phyloP scores from a whole-genome alignment of 2,329 filamentous ascomycete genomes.

The Cordyceps fumosorosea region DNA sequence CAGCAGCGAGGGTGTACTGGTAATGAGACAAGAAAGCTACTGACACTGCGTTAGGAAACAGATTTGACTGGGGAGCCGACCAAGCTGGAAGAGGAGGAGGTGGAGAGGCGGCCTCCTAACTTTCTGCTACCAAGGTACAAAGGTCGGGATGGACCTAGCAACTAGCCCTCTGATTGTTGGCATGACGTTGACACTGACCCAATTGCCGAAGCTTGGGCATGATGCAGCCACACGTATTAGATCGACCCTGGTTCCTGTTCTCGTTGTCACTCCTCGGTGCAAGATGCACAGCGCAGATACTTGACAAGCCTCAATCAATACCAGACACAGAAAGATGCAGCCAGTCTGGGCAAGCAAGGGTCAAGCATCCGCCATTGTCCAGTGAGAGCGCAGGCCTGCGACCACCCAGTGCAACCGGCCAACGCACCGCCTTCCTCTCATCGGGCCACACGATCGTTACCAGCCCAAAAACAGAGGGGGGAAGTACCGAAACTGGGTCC shows the following conservation, averaged over 20 bases:
- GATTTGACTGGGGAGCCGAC: not conserved
- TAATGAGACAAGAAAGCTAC: not conserved
- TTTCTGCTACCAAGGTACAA: not conserved
- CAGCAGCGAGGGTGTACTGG: not conserved
- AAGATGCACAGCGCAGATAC: not conserved
- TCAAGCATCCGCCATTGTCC: too few relatives aligned
- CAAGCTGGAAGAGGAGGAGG: not conserved
- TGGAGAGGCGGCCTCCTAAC: not conserved
- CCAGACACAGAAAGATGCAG: not conserved
- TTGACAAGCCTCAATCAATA: not conserved
- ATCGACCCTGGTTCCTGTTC: too few relatives aligned
- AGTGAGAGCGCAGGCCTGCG: too few relatives aligned
- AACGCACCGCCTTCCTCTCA: too few relatives aligned
- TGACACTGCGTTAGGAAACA: not conserved
- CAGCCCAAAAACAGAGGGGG: too few relatives aligned
- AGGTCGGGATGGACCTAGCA: not conserved
- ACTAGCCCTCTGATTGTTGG: not conserved
- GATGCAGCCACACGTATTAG: too few relatives aligned
- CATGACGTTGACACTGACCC: slow-evolving; percentile 8
- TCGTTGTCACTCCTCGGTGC: not conserved
- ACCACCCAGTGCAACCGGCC: too few relatives aligned
- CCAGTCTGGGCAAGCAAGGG: not conserved
- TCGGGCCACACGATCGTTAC: too few relatives aligned
- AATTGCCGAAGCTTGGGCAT: slow-evolving; percentile 9
- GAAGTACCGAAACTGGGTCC: too few relatives aligned